phyloP scores from a whole-genome alignment of 371 early-diverging fungal species.

The Nematocida ironsii region DNA sequence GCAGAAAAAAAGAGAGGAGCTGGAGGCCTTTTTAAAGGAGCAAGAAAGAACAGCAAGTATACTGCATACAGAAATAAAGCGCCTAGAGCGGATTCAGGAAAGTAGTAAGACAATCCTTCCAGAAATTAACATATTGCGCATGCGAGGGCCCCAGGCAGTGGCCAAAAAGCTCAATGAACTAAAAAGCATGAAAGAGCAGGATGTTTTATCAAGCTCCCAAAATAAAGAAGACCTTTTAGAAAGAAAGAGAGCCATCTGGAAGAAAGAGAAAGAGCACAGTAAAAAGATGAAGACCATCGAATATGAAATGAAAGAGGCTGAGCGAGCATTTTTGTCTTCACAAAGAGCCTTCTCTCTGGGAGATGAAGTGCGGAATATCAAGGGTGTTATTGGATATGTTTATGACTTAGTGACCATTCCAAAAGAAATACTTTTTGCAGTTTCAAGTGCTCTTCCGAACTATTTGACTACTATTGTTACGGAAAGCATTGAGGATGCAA shows the following conservation, averaged over 20 bases:
- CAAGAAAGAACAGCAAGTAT: background rate
- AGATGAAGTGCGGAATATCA: conserved; percentile 54
- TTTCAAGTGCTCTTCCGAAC: conserved; percentile 61
- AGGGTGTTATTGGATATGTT: conserved; percentile 71
- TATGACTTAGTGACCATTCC: conserved; percentile 66
- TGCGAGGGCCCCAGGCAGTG: conserved; percentile 30
- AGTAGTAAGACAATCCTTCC: conserved; percentile 6
- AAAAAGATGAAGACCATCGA: conserved; percentile 67
- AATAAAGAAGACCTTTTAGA: conserved; percentile 74
- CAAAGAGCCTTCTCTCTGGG: conserved; percentile 55
- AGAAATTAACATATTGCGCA: conserved; percentile 36
- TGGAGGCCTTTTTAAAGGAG: background rate
- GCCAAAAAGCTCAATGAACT: conserved; percentile 58
- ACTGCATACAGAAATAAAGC: background rate
- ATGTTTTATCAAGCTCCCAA: background rate
- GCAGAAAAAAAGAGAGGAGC: background rate
- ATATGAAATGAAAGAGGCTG: conserved; percentile 40
- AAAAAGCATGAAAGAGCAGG: conserved; percentile 3
- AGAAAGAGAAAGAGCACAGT: conserved; percentile 78
- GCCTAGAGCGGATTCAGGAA: conserved; percentile 8
- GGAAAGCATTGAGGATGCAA: conserved; percentile 82
- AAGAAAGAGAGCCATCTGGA: conserved; percentile 80
- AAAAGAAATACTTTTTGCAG: conserved; percentile 60
- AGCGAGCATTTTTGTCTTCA: conserved; percentile 33
- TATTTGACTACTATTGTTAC: conserved; percentile 93